Base-by-base conservation (phyloP, 352 stramenopile genomes). In the Phytophthora sansomeana region DNA sequence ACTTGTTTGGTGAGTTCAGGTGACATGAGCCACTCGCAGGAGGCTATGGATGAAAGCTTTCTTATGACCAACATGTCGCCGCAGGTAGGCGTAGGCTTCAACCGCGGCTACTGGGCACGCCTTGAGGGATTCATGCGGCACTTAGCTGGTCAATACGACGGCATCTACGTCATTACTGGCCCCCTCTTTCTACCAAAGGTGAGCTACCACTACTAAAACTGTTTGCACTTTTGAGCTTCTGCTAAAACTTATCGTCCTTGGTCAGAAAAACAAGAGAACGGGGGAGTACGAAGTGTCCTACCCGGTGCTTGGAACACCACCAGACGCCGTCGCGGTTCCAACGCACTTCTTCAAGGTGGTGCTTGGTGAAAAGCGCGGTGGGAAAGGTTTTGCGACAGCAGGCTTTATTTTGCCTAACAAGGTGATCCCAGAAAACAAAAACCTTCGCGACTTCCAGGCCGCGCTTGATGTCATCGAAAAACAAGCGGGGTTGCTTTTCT, bases 291-390 rank as follows among this genome's bases (percentile, higher is more conserved):
- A 81, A 35, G 82, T 94, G 13, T 78, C 77, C 36, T 96, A 96
- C 47, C 72, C 82, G 19, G 71, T 97, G 16, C 63, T 98, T 13
- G 95, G 95, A n/a, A 81, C 79, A 26, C 90, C 92, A 19, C 91
- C 92, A 4, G 87, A 95, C 51, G 77, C 92, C 5, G 72, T 98
- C 32, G 76, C 89, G 10, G 95, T 99, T 41, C 96, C 96, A 11
- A 98, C 96, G 49, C 96, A 99, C 69, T 98, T 99, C 67, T 99
- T 98, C 79, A 99, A 99, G 71, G 84, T 98, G 30, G 70, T 99
- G 7, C 76, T 97, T 1, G 90, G 85, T 5, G 72, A 72, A 53
- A 82, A 78, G 41, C 63, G 52, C 19, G 68, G 71, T 19, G 81
- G 88, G 35, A 62, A 67, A 54, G 59, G 42, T n/a, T 86, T 95